A percentile compares a stretch with the other conserved stretches of the same genome.
phyloP scores from a whole-genome alignment of 2,329 filamentous ascomycete genomes.

The Zymoseptoria tritici region DNA sequence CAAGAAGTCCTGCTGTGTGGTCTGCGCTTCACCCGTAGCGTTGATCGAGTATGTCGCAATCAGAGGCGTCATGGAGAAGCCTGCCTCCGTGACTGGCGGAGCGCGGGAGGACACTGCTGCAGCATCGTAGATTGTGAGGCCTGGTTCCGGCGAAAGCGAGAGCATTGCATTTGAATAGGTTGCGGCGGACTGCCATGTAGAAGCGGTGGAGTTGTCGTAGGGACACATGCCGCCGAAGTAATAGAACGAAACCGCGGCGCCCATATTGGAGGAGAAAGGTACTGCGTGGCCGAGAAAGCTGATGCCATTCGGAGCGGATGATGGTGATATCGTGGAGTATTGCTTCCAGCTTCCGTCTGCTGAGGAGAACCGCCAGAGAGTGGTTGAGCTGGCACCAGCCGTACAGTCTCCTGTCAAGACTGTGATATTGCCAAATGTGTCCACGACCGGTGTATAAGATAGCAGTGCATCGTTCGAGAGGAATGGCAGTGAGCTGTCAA shows the following conservation, averaged over 20 bases:
- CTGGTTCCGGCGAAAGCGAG: conserved; percentile 48
- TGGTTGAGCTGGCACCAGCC: conserved; percentile 41
- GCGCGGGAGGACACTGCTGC: conserved; percentile 48
- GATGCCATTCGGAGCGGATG: conserved; percentile 36
- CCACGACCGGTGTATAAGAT: conserved; percentile 61
- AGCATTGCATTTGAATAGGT: conserved; percentile 78
- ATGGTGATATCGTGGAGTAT: conserved; percentile 21
- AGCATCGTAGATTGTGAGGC: conserved; percentile 38
- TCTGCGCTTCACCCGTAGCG: conserved; percentile 47
- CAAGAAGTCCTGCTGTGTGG: conserved; percentile 70
- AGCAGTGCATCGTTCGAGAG: conserved; percentile 43
- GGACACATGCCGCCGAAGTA: conserved; percentile 90
- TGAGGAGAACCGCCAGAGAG: conserved; percentile 62
- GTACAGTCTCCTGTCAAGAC: conserved; percentile 70
- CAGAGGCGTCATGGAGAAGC: conserved; percentile 73
- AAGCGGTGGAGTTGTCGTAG: conserved; percentile 31
- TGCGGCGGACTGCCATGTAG: conserved; percentile 58
- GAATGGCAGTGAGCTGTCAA: conserved; percentile 58
- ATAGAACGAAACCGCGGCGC: conserved; percentile 54
- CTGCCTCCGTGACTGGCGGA: conserved; percentile 71
- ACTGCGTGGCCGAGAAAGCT: conserved; percentile 56
- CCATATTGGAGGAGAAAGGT: conserved; percentile 58
- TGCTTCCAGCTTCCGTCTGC: conserved; percentile 49
- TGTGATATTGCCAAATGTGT: conserved; percentile 58
- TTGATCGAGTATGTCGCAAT: conserved; percentile 62